Percentiles rank a stretch among this genome's conserved stretches.
phyloP scores from a whole-genome alignment of 163 green algal species.

The Chlorella variabilis region DNA sequence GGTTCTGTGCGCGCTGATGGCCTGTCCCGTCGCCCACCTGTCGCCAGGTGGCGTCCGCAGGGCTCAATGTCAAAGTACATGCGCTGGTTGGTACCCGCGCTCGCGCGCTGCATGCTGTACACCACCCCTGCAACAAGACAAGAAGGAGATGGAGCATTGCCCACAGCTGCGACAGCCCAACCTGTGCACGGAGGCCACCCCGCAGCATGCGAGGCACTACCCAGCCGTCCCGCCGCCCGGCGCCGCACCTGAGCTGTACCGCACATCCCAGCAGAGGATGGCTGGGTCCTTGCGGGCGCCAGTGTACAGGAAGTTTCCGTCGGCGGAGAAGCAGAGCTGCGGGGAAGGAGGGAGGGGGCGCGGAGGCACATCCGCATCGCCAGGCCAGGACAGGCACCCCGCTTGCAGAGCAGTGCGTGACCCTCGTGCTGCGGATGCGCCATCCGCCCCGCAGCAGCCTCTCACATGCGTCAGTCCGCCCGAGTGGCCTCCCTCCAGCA shows the following conservation, averaged over 20 bases:
- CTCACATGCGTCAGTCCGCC: slow-evolving; percentile 86
- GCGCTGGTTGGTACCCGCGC: slow-evolving; percentile 81
- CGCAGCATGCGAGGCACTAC: background rate
- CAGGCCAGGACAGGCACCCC: too few relatives aligned
- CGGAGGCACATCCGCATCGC: too few relatives aligned
- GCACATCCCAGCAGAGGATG: slow-evolving; percentile 91
- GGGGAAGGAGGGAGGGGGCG: background rate
- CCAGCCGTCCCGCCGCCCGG: background rate
- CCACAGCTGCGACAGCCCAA: too few relatives aligned
- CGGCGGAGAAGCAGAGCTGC: slow-evolving; percentile 82
- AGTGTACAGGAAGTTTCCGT: slow-evolving; percentile 91
- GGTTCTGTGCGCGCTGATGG: too few relatives aligned
- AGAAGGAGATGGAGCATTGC: background rate
- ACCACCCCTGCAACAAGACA: slow-evolving; percentile 41
- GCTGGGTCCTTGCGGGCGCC: slow-evolving; percentile 75
- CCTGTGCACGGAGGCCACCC: too few relatives aligned
- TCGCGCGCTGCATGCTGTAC: slow-evolving; percentile 69
- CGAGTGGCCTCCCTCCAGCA: slow-evolving; percentile 75
- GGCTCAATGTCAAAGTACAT: slow-evolving; percentile 91
- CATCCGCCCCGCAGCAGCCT: too few relatives aligned
- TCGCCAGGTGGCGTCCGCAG: slow-evolving; percentile 79
- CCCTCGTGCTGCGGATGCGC: too few relatives aligned
- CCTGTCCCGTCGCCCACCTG: too few relatives aligned
- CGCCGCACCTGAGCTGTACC: slow-evolving; percentile 56
- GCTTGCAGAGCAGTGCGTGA: too few relatives aligned